Percentiles rank a stretch among this genome's conserved stretches.
Conservation (phyloP, 2,329 filamentous ascomycete genomes). For the Aspergillus ochraceus region DNA sequence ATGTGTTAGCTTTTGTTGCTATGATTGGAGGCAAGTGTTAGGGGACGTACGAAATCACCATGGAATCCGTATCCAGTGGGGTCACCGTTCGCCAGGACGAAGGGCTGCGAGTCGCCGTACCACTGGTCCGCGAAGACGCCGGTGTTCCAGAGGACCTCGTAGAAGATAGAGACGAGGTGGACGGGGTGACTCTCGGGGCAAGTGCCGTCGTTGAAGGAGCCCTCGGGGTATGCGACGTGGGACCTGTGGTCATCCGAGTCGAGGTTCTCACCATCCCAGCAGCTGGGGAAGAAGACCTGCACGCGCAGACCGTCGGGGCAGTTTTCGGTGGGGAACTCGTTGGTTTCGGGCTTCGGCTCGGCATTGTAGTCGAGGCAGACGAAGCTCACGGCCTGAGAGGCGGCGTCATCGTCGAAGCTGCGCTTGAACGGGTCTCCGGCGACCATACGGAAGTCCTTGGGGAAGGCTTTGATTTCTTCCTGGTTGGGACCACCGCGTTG, state of each 20-base stretch:
- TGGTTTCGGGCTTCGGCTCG: conserved; percentile 11
- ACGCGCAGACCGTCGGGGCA: conserved; percentile 34
- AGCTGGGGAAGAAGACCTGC: conserved; percentile 33
- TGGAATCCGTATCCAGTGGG: conserved; percentile 10
- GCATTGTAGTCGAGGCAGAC: conserved; percentile 9
- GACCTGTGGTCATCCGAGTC: conserved; percentile 29
- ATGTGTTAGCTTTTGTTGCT: not conserved
- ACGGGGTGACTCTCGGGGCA: conserved; percentile 40
- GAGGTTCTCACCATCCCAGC: conserved; percentile 33
- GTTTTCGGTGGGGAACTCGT: conserved; percentile 20
- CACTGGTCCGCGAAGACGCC: conserved; percentile 51
- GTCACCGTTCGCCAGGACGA: conserved; percentile 8
- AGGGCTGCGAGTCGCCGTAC: conserved; percentile 26
- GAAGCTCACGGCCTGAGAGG: conserved; percentile 2
- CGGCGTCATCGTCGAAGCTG: conserved; percentile 35
- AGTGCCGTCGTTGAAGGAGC: conserved; percentile 23
- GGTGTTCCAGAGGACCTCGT: conserved; percentile 58
- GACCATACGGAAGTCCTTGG: conserved; percentile 69
- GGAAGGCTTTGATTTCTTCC: conserved; percentile 69
- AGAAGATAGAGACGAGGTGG: conserved; percentile 59
- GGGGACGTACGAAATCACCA: conserved; percentile 6
- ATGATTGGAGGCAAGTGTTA: too few species aligned
- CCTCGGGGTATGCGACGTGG: conserved; percentile 28
- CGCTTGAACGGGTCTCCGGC: conserved; percentile 63
- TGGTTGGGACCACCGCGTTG: conserved; percentile 45